A percentile compares a stretch with the other conserved stretches of the same genome.
Conservation (phyloP, 768 basidiomycete species). For the Clathrus columnatus region DNA sequence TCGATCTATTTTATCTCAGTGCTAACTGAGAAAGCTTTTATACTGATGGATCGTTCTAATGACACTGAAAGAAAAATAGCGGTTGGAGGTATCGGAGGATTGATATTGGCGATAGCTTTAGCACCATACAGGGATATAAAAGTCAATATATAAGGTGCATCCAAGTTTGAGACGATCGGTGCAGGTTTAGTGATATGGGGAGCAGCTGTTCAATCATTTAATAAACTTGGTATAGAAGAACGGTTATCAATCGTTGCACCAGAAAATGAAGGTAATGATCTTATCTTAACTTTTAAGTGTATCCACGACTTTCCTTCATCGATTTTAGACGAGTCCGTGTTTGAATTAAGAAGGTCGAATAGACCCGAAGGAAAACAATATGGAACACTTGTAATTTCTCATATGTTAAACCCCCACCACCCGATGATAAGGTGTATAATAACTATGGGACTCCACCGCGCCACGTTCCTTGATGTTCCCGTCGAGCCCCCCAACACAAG, state of each 20-base stretch:
- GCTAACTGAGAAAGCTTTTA: no score
- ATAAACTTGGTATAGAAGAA: conserved; percentile 3
- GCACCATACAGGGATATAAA: conserved; percentile 15
- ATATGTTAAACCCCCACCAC: not conserved
- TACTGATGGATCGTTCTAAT: no score
- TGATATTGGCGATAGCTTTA: conserved; percentile 22
- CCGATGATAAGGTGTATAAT: not conserved
- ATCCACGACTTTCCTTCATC: not conserved
- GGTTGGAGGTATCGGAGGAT: conserved; percentile 23
- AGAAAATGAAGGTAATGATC: not conserved
- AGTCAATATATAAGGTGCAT: conserved; percentile 26
- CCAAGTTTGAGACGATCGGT: conserved; percentile 22
- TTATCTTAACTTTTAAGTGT: no score
- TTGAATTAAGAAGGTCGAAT: conserved; percentile 40
- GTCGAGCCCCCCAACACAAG: conserved; percentile 23
- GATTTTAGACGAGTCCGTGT: conserved; percentile 30
- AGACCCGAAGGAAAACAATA: conserved; percentile 24
- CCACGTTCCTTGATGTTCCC: conserved; percentile 38
- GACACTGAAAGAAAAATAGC: no score
- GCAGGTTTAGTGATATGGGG: conserved; percentile 30
- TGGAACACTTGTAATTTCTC: not conserved
- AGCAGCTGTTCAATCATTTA: conserved; percentile 14
- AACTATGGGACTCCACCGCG: conserved; percentile 34
- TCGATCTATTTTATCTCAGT: no score
- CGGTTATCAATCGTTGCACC: not conserved